Conservation (phyloP, 1,284 basidiomycete genomes). For the Lignosus rhinocerotis region DNA sequence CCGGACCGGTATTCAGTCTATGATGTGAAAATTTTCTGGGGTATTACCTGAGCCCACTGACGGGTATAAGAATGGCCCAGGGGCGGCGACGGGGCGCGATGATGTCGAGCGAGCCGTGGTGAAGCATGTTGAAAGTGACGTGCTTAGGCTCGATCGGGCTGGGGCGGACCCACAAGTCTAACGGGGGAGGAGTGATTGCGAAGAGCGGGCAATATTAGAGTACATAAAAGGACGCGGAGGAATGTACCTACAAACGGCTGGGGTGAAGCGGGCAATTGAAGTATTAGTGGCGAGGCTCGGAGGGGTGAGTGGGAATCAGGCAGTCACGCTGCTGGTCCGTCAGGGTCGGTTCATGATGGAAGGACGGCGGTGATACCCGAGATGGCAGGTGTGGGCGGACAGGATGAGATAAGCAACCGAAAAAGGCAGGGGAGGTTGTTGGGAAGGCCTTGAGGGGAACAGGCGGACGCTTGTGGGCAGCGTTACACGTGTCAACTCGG, state of each 20-base stretch:
- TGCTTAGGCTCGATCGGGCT: no score
- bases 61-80: not conserved
- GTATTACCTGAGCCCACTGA: slow-evolving; percentile 8
- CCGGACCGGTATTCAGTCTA: not conserved
- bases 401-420: slow-evolving; percentile 16
- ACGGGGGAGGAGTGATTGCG: no score
- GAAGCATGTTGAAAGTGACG: not conserved
- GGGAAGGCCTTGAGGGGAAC: slow-evolving; percentile 6
- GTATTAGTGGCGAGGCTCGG: not conserved
- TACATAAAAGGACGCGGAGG: no score
- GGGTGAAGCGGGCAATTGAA: not conserved
- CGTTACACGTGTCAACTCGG: slow-evolving; percentile 32
- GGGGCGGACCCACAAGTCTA: no score
- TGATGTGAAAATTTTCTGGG: slow-evolving; percentile 10
- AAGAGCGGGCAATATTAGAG: no score
- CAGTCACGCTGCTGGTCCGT: slow-evolving; percentile 10
- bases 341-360: slow-evolving; percentile 25
- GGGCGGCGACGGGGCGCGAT: slow-evolving; percentile 7
- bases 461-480: slow-evolving; percentile 24
- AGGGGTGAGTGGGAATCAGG: slow-evolving; percentile 9
- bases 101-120: slow-evolving; percentile 8
- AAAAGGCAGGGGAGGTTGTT: slow-evolving; percentile 19
- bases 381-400: slow-evolving; percentile 16
- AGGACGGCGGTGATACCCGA: slow-evolving; percentile 17
- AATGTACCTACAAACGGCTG: slow-evolving; percentile 13